Evolutionary conservation across 441 rosid species (phyloP).

Genomic region (Syzygium syzygioides): DNA sequence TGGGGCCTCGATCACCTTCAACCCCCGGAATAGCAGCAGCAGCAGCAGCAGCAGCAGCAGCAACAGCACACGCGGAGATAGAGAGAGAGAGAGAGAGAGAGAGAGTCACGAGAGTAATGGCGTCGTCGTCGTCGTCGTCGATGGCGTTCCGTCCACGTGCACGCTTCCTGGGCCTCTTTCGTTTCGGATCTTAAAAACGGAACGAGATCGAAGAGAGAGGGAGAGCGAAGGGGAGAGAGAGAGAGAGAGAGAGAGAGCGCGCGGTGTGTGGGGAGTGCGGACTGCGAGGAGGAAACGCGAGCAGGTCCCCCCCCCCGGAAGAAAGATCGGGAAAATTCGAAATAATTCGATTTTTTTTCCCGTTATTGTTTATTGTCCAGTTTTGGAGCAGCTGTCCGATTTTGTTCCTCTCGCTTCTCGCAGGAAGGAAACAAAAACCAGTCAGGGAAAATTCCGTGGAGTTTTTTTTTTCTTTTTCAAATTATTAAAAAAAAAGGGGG

Average conservation of each 20-base stretch:
- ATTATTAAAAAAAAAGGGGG: too few species aligned
- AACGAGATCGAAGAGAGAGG: neutral
- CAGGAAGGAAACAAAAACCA: neutral
- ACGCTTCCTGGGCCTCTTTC: neutral
- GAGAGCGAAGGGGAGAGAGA: neutral
- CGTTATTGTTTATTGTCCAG: neutral
- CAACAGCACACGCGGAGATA: neutral
- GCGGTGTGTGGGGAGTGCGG: neutral
- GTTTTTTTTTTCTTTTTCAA: too few species aligned
- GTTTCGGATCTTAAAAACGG: neutral
- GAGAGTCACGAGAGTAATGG: slow-evolving; percentile 11
- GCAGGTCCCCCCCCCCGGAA: too few species aligned
- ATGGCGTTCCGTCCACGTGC: neutral
- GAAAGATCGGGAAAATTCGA: too few species aligned
- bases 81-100: neutral
- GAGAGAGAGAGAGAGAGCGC: neutral
- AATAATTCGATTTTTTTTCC: neutral
- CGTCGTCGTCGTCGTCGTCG: neutral
- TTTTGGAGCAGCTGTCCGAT: neutral
- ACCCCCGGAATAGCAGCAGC: neutral
- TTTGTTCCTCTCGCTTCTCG: neutral
- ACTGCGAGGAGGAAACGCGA: neutral
- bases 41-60: too few species aligned
- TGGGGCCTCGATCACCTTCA: neutral
- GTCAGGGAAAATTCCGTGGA: neutral